These are phyloP conservation scores for Grifola frondosa DNA, from an alignment of 1,284 basidiomycete genomes.

Conservation along the genomic window DNA sequence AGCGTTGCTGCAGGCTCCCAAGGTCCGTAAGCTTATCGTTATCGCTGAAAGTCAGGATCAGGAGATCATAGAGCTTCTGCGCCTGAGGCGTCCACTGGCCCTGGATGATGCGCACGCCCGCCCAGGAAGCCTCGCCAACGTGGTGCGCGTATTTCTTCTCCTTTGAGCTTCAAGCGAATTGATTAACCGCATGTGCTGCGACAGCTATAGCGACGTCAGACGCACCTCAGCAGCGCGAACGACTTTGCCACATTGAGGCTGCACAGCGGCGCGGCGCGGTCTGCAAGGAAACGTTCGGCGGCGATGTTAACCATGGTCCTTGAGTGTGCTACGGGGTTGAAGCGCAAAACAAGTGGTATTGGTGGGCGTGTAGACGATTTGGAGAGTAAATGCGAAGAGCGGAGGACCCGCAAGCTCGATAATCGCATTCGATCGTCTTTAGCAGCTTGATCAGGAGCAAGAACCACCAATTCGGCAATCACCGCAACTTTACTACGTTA, in stretches of 20 bases:
- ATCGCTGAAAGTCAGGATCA: slow-evolving; percentile 67
- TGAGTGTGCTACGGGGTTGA: background rate
- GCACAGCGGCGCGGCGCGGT: slow-evolving; percentile 67
- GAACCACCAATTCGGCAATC: too few species aligned
- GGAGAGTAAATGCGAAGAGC: slow-evolving; percentile 9
- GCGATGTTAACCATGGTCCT: slow-evolving; percentile 37
- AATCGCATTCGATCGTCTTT: too few species aligned
- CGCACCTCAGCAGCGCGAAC: slow-evolving; percentile 66
- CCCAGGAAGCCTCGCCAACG: slow-evolving; percentile 71
- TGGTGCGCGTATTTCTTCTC: slow-evolving; percentile 80
- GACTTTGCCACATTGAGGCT: slow-evolving; percentile 63
- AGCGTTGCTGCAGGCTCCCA: slow-evolving; percentile 46
- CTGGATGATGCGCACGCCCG: slow-evolving; percentile 79
- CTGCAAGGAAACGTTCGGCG: slow-evolving; percentile 68
- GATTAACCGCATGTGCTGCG: background rate
- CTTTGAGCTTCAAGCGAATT: slow-evolving; percentile 44
- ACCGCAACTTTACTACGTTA: too few species aligned
- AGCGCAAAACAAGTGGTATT: background rate
- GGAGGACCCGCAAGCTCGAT: slow-evolving; percentile 17
- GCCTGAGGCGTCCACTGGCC: slow-evolving; percentile 74
- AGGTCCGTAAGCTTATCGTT: slow-evolving; percentile 60
- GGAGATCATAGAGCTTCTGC: slow-evolving; percentile 62
- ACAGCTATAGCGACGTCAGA: background rate
- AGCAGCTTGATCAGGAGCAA: too few species aligned
- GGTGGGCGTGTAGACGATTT: slow-evolving; percentile 1